phyloP scores from a whole-genome alignment of 345 rosid genomes.

The Eutrema yunnanense region DNA sequence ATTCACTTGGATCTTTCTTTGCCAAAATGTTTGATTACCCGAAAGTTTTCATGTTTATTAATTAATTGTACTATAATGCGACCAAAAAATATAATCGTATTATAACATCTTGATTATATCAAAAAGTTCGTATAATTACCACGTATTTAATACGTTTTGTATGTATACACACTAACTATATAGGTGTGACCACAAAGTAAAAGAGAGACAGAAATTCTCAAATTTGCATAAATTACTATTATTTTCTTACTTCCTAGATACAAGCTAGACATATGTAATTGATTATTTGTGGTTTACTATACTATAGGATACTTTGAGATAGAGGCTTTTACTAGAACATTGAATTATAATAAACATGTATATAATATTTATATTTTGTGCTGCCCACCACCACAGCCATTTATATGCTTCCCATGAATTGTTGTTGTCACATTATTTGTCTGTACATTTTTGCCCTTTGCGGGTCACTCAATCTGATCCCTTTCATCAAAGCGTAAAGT shows the following conservation, averaged over 20 bases:
- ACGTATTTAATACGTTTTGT: not conserved
- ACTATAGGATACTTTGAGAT: not conserved
- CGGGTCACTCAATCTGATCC: not conserved
- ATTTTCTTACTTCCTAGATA: not conserved
- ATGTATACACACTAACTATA: not conserved
- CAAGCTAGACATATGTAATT: not conserved
- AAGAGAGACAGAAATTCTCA: not conserved
- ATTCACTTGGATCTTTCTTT: not conserved
- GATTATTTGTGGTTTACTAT: not conserved
- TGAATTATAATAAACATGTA: not conserved
- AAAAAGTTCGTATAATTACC: not conserved
- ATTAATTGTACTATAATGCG: not conserved
- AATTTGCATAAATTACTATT: not conserved
- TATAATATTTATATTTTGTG: not conserved
- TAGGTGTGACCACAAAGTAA: slow-evolving; percentile 8
- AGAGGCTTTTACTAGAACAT: not conserved
- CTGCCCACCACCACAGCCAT: slow-evolving; percentile 23
- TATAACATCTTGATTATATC: slow-evolving; percentile 1
- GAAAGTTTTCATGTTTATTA: slow-evolving; percentile 9
- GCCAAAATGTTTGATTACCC: not conserved
- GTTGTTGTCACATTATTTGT: slow-evolving; percentile 25
- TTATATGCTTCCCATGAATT: slow-evolving; percentile 24
- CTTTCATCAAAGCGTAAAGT: not conserved
- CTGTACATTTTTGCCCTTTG: slow-evolving; percentile 20
- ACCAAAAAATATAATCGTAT: slow-evolving; percentile 10